Evolutionary conservation across 1,284 basidiomycete species (phyloP), one percentile per base, ranked within the genome.

Genomic region (Lignosus rhinocerotis): DNA sequence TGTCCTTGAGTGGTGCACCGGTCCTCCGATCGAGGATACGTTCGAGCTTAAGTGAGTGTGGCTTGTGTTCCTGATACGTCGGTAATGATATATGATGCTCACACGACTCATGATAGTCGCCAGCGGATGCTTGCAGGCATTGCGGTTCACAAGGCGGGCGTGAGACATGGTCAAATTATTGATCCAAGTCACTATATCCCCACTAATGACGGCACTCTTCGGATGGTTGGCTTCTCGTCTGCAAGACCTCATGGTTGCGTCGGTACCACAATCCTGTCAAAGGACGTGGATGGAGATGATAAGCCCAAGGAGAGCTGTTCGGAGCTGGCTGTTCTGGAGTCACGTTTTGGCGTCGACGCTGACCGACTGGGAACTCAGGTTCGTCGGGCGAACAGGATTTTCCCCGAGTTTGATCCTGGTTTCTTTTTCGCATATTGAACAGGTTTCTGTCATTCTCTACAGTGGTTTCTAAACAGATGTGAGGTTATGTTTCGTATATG

Each of bases 191-290:
- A 67, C 42, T 67, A 57, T 55, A 47, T 65, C 41, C 34, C 44
- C 2, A 52, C 53, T 33, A 36, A 33, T 6, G 62, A 64, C 48
- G 59, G 62, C 36, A 57, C 53, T 30, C 54, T 67, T 16, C 56
- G 62, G 12, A 63, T 67, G 21, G 55, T 65, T 51, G 62, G 60
- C 41, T 67, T 67, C 48, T 53, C 58, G 17, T 45, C 31, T 8
- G 66, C 60, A 5, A 43, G 46, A 25, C 21, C 38, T 4, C 66
- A 67, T 48, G 6, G 30, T 2, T 67, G 66, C 43, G 49, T 51
- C 1, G 60, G 63, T 3, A 45, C 56, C 12, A 51, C 48, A 11
- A 51, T 62, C n/a, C 61, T 63, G 14, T 54, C 58, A 17, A 21
- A 46, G 30, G 33, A 53, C 19, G n/a, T 25, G 4, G 33, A 21